These are phyloP conservation scores for Cyclotella atomus DNA, from an alignment of 108 stramenopile species.

Conservation along the genomic window DNA sequence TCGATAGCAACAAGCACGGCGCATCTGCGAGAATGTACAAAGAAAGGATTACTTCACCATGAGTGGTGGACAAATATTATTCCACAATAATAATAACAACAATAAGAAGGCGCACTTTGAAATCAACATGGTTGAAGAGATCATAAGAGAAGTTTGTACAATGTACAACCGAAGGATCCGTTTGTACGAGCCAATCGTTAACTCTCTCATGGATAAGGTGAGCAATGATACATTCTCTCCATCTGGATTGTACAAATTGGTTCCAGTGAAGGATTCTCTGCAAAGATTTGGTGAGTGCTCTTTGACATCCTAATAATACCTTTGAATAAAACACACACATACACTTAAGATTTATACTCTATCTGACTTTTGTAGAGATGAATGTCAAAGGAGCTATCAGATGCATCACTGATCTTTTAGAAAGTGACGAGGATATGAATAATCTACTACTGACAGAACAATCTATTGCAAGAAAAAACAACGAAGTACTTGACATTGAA, in stretches of 20 bases:
- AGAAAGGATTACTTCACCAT: slow-evolving; percentile 34
- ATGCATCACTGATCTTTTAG: slow-evolving; percentile 72
- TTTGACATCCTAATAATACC: neutral
- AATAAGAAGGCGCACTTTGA: slow-evolving; percentile 60
- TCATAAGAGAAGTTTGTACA: slow-evolving; percentile 75
- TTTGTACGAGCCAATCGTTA: slow-evolving; percentile 89
- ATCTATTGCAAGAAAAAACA: slow-evolving; percentile 47
- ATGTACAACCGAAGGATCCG: slow-evolving; percentile 73
- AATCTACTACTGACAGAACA: slow-evolving; percentile 82
- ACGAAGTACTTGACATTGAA: slow-evolving; percentile 52
- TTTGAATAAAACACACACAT: neutral
- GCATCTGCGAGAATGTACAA: slow-evolving; percentile 31
- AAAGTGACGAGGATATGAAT: slow-evolving; percentile 87
- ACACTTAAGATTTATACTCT: neutral
- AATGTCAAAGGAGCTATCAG: slow-evolving; percentile 71
- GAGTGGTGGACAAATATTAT: slow-evolving; percentile 33
- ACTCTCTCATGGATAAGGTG: slow-evolving; percentile 68
- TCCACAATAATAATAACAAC: slow-evolving; percentile 3
- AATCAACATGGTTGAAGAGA: slow-evolving; percentile 82
- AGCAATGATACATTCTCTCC: slow-evolving; percentile 72
- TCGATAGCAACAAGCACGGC: slow-evolving; percentile 33
- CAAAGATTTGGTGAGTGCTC: slow-evolving; percentile 63
- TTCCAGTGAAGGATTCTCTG: slow-evolving; percentile 82
- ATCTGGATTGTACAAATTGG: slow-evolving; percentile 75
- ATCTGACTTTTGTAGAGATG: slow-evolving; percentile 48